phyloP scores from a whole-genome alignment of 495 filamentous ascomycete species.

The Aspergillus wentii region DNA sequence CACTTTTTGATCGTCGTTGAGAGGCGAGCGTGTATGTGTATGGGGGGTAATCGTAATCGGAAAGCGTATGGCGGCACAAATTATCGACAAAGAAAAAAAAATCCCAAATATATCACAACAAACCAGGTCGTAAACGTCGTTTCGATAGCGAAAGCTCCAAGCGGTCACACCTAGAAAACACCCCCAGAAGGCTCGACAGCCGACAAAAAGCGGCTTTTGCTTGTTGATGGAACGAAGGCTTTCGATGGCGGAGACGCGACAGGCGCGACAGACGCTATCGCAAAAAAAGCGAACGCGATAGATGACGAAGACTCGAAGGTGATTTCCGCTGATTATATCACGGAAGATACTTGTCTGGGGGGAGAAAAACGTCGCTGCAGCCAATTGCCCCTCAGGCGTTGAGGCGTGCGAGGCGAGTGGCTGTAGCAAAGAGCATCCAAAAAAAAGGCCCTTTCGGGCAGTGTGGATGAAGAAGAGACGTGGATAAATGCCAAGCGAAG shows the following conservation, averaged over 20 bases:
- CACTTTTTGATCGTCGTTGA: no score
- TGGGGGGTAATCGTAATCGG: conserved; percentile 8
- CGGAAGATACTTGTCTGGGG: no score
- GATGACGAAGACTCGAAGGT: not conserved
- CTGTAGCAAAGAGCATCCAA: not conserved
- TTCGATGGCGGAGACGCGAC: conserved; percentile 15
- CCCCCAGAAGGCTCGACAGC: no score
- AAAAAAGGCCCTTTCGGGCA: no score
- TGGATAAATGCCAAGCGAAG: no score
- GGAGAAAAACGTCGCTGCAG: not conserved
- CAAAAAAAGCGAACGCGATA: conserved; percentile 3
- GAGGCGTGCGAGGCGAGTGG: not conserved
- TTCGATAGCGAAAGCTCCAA: conserved; percentile 1
- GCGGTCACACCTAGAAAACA: conserved; percentile 2
- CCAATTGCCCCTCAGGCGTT: conserved; percentile 3
- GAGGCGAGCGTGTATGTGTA: conserved; percentile 9
- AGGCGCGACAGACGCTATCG: conserved; percentile 9
- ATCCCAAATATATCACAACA: not conserved
- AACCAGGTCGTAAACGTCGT: conserved; percentile 9
- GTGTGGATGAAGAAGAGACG: no score
- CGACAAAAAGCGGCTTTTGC: no score
- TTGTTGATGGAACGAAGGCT: conserved; percentile 3
- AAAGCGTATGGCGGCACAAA: conserved; percentile 3
- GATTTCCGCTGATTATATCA: no score
- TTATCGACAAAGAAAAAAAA: not conserved